Conservation (phyloP, 805 yeast genomes). For the Saccharomycopsis capsularis region DNA sequence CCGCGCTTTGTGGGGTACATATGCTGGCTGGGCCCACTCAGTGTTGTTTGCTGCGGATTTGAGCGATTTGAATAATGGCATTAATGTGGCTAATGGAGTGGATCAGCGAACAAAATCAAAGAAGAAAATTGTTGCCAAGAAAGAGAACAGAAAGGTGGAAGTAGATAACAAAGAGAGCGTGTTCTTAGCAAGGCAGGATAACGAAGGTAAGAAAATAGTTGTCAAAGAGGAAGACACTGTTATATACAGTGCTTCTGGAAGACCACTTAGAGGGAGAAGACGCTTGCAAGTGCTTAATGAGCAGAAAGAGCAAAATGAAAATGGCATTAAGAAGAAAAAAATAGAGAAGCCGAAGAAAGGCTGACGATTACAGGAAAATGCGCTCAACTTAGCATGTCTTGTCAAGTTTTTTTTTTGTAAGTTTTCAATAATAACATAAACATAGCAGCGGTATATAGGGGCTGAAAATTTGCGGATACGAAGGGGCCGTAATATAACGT, state of each 20-base stretch:
- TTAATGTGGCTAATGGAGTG: slow-evolving; percentile 32
- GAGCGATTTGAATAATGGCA: slow-evolving; percentile 61
- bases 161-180: background rate
- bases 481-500: no score
- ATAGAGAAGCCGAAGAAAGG: no score
- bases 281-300: slow-evolving; percentile 3
- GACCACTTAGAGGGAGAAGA: slow-evolving; percentile 18
- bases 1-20: slow-evolving; percentile 70
- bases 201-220: background rate
- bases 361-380: no score
- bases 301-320: no score
- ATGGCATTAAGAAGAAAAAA: no score
- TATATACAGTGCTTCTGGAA: slow-evolving; percentile 11
- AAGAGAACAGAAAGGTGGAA: background rate
- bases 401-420: no score
- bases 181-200: background rate
- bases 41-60: slow-evolving; percentile 84
- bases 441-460: no score
- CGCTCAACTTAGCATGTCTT: no score
- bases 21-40: slow-evolving; percentile 99
- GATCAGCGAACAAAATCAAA: slow-evolving; percentile 9
- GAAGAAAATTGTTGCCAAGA: background rate
- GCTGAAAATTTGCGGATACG: no score
- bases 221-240: background rate
- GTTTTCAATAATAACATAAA: no score